Conservation (phyloP, 225 moss, liverwort and hornwort genomes). For the Ulota crispa region DNA sequence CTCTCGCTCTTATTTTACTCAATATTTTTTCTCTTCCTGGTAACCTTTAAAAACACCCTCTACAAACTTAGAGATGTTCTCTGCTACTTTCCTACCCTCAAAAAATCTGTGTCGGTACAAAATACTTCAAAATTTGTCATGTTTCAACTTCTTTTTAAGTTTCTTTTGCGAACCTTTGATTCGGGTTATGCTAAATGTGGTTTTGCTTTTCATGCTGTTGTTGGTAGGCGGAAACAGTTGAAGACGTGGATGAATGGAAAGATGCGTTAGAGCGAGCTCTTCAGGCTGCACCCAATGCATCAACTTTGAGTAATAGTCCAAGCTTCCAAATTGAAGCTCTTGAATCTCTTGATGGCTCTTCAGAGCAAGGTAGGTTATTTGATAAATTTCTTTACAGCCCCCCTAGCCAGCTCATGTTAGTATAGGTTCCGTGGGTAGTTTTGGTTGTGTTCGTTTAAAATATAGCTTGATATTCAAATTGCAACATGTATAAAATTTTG, state of each 20-base stretch:
- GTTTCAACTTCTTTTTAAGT: background rate
- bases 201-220: background rate
- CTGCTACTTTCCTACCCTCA: no score
- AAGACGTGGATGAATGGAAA: slow-evolving; percentile 99
- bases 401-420: background rate
- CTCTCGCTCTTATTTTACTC: background rate
- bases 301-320: slow-evolving; percentile 75
- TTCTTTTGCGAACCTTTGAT: background rate
- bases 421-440: background rate
- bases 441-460: background rate
- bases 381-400: background rate
- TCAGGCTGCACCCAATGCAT: slow-evolving; percentile 90
- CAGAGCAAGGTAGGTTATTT: slow-evolving; percentile 61
- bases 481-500: background rate
- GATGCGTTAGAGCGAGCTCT: slow-evolving; percentile 91
- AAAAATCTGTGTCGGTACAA: no score
- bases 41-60: no score
- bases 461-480: background rate
- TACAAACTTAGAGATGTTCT: no score
- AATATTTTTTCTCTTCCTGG: background rate
- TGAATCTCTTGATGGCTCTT: slow-evolving; percentile 81
- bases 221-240: slow-evolving; percentile 79
- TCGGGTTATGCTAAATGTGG: background rate
- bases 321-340: slow-evolving; percentile 82
- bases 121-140: background rate